These are phyloP conservation scores for Lignosus rhinocerotis DNA, from an alignment of 1,284 basidiomycete genomes.

Conservation along the genomic window DNA sequence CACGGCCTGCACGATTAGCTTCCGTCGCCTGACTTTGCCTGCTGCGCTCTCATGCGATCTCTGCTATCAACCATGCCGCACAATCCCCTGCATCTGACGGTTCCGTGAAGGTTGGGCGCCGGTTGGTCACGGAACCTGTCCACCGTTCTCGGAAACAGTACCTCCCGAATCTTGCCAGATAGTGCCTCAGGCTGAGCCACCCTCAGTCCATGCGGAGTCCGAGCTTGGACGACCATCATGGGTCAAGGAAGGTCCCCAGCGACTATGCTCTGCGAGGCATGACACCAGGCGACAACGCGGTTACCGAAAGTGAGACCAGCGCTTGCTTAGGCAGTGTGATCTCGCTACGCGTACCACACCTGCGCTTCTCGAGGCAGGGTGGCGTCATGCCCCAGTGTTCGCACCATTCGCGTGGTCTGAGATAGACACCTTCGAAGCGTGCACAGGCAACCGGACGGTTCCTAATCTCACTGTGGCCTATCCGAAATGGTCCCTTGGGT, in stretches of 20 bases:
- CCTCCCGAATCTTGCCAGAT: neutral
- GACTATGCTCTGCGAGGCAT: neutral
- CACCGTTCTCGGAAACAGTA: neutral
- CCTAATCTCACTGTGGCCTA: neutral
- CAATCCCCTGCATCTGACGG: conserved; percentile 4
- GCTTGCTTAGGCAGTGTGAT: conserved; percentile 8
- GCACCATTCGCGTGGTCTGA: neutral
- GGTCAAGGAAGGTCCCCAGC: neutral
- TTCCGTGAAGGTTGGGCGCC: neutral
- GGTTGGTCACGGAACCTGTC: neutral
- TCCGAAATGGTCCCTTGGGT: neutral
- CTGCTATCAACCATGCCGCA: neutral
- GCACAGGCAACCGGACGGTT: conserved; percentile 7
- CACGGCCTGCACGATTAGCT: conserved; percentile 9
- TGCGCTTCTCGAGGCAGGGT: conserved; percentile 7
- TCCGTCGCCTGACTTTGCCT: conserved; percentile 16
- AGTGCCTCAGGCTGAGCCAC: neutral
- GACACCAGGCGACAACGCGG: neutral
- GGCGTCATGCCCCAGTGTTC: neutral
- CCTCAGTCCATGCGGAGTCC: neutral
- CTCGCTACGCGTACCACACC: neutral
- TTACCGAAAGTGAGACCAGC: conserved; percentile 11
- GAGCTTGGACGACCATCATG: neutral
- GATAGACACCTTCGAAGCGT: conserved; percentile 4
- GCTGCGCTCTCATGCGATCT: neutral